Conservation (phyloP, 768 basidiomycete genomes). For the Tricholoma flavovirens region DNA sequence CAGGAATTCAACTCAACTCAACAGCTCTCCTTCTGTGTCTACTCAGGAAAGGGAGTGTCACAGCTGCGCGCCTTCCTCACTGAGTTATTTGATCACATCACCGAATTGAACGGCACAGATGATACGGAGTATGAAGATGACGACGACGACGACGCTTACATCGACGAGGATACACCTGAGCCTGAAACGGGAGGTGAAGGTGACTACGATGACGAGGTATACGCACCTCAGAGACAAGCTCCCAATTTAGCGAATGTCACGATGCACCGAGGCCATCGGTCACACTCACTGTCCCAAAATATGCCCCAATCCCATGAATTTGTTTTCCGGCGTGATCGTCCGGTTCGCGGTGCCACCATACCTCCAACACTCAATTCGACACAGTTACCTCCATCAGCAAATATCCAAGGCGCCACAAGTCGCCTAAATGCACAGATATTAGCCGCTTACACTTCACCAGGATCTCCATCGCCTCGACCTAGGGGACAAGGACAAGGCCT, state of each 20-base stretch:
- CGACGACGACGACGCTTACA: slow-evolving; percentile 47
- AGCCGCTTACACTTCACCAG: slow-evolving; percentile 23
- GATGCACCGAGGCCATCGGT: slow-evolving; percentile 14
- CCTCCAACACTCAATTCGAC: slow-evolving; percentile 10
- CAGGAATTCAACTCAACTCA: slow-evolving; percentile 93
- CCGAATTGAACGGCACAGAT: slow-evolving; percentile 64
- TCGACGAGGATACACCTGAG: slow-evolving; percentile 44
- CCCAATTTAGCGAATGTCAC: slow-evolving; percentile 20
- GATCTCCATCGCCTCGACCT: slow-evolving; percentile 32
- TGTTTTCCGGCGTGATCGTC: slow-evolving; percentile 29
- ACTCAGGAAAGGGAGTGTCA: slow-evolving; percentile 85
- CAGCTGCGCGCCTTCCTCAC: slow-evolving; percentile 77
- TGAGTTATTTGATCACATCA: slow-evolving; percentile 70
- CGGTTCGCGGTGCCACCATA: slow-evolving; percentile 21
- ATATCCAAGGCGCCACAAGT: slow-evolving; percentile 28
- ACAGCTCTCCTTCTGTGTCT: slow-evolving; percentile 90
- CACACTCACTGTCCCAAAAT: slow-evolving; percentile 12
- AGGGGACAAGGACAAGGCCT: slow-evolving; percentile 29
- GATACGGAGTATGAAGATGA: slow-evolving; percentile 66
- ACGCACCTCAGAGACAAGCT: slow-evolving; percentile 23
- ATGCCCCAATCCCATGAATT: slow-evolving; percentile 29
- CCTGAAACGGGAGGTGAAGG: slow-evolving; percentile 30
- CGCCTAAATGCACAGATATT: slow-evolving; percentile 33
- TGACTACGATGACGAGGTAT: slow-evolving; percentile 29
- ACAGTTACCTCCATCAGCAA: slow-evolving; percentile 23